A percentile compares a stretch with the other conserved stretches of the same genome.
Evolutionary conservation across 768 basidiomycete genomes (phyloP).

Genomic region (Leucosporidium scottii): DNA sequence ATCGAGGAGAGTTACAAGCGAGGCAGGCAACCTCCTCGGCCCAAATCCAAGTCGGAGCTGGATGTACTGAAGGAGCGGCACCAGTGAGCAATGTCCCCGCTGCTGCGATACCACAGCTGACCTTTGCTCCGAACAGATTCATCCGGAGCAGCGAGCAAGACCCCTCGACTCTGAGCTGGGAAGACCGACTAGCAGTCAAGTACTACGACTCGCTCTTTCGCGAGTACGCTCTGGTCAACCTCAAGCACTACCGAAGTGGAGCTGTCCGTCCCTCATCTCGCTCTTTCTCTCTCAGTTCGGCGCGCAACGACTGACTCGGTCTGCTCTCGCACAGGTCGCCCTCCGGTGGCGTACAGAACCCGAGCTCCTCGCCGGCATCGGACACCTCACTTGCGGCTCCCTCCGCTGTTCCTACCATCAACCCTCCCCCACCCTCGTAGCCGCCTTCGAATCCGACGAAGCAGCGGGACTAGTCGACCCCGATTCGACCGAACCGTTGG

Average conservation of each 20-base stretch:
- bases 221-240: constrained; percentile 83
- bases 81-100: constrained; percentile 31
- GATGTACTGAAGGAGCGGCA: constrained; percentile 46
- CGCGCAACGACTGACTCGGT: background rate
- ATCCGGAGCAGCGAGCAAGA: constrained; percentile 48
- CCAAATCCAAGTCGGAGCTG: constrained; percentile 41
- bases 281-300: background rate
- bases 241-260: constrained; percentile 92
- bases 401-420: constrained; percentile 70
- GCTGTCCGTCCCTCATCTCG: constrained; percentile 53
- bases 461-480: background rate
- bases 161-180: constrained; percentile 54
- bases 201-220: constrained; percentile 84
- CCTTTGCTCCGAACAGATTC: constrained; percentile 52
- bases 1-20: constrained; percentile 28
- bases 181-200: constrained; percentile 76
- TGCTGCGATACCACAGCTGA: background rate
- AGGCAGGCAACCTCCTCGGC: background rate
- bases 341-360: constrained; percentile 88
- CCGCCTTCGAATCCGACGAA: background rate
- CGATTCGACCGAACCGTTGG: constrained; percentile 10
- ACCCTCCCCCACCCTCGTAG: constrained; percentile 29
- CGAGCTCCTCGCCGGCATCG: constrained; percentile 77
- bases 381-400: constrained; percentile 82
- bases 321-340: constrained; percentile 55